Evolutionary conservation across 2,329 filamentous ascomycete species (phyloP), one percentile per base, ranked within the genome.

Genomic region (Cercospora zeae-maydis): DNA sequence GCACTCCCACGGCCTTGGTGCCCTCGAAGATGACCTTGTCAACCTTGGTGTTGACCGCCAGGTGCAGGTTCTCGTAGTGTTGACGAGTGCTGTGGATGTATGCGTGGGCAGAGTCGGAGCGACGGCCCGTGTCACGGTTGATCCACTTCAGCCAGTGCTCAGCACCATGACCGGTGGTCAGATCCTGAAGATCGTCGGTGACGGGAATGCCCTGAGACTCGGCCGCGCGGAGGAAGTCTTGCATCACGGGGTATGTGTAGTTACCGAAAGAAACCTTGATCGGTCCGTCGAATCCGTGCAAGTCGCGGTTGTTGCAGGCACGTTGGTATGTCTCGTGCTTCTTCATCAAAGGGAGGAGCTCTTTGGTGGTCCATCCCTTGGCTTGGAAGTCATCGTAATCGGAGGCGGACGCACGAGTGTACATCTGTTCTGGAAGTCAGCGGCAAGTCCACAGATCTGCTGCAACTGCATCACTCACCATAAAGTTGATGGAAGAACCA

Each of bases 81-180:
- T 88, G 82, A 55, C 90, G 84, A 4, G 90, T 93, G 58, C 87
- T 86, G 76, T 93, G 90, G 64, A 93, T 81, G 69, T 93, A 93
- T 1, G 86, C 89, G 71, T 92, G 89, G 6, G 90, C 90, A 59
- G 87, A 88, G 76, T 93, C 90, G 63, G 86, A 89, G 62, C 90
- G 88, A 56, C 90, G 86, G 49, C 89, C 89, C 71, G 84, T 86
- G 75, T 85, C 75, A 8, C 80, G 83, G 72, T 93, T 92, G 76
- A 93, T 92, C 90, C 90, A 93, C 77, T 93, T 92, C 61, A 93
- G 79, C 90, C 90, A 93, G 67, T 92, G 89, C 77, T 92, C 89
- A 51, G 89, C 90, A 66, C 90, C 90, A 51, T 83, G 81, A 49
- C 78, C 87, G 1, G 87, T 90, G 30, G 78, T 79, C 58, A 92